Evolutionary conservation across 306 rosid genomes (phyloP).

Genomic region (Ochetophila trinervis): DNA sequence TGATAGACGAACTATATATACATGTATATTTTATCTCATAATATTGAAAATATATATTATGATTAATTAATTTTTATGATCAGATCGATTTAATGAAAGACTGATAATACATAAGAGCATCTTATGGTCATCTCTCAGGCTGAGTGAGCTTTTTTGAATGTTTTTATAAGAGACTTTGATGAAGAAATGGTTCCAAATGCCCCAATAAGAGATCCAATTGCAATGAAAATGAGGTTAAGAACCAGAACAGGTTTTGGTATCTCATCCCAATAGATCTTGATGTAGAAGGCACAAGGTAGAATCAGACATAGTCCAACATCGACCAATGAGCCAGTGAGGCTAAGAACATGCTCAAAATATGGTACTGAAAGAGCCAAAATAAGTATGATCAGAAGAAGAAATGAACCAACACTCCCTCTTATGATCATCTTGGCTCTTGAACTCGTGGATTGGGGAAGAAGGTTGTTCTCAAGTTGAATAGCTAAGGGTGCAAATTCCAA

Average conservation of each 20-base stretch:
- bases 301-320: slow-evolving; percentile 40
- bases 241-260: slow-evolving; percentile 35
- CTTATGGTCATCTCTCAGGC: slow-evolving; percentile 1
- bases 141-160: slow-evolving; percentile 23
- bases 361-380: slow-evolving; percentile 59
- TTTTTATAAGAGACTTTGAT: slow-evolving; percentile 33
- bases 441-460: slow-evolving; percentile 51
- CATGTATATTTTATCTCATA: no score
- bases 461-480: slow-evolving; percentile 51
- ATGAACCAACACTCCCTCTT: slow-evolving; percentile 48
- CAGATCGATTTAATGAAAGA: no score
- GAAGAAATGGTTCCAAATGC: slow-evolving; percentile 60
- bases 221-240: slow-evolving; percentile 38
- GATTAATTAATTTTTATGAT: no score
- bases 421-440: slow-evolving; percentile 34
- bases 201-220: slow-evolving; percentile 50
- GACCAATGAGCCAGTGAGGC: slow-evolving; percentile 76
- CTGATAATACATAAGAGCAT: no score
- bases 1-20: no score
- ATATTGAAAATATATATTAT: no score
- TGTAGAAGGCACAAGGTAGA: slow-evolving; percentile 57
- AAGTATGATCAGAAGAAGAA: slow-evolving; percentile 47
- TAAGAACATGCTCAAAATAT: slow-evolving; percentile 58
- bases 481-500: slow-evolving; percentile 72
- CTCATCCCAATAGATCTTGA: slow-evolving; percentile 59